Evolutionary conservation across 139 green algal genomes (phyloP), one percentile per base, ranked within the genome.

Genomic region (Tetradesmus lagerheimii): DNA sequence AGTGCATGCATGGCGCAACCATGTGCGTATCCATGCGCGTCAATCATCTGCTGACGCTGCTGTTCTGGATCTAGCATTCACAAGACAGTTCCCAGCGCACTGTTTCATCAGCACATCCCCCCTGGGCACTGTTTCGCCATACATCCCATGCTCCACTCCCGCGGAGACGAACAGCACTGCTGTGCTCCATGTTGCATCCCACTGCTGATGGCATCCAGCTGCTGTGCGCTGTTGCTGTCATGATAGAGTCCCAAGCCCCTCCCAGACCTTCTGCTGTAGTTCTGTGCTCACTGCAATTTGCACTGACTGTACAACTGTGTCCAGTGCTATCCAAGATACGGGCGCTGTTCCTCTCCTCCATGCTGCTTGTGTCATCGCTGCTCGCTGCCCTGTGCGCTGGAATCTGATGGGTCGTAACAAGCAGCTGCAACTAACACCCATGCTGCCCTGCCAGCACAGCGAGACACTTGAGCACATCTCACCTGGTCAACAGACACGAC

Each of bases 401-500:
- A 57, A 18, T 35, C 38, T 57, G 37, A 34, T 14, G 4, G 76
- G 12, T 14, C n/a, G 25, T 27, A 3, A 41, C 11, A n/a, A 41
- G n/a, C 14, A 23, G 18, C 67, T 27, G 67, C 67, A 37, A 4
- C 14, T 16, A 39, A n/a, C 12, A 20, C 67, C 67, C 25, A 78
- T 78, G 67, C n/a, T 78, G 31, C 29, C 67, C n/a, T 23, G 31
- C n/a, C 67, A 37, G 9, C n/a, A 25, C 31, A 23, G 67, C 31
- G 8, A 23, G 67, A n/a, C n/a, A 78, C 1, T 29, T 31, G 23
- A n/a, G 37, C 41, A 50, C 67, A 37, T 84, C 92, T 77, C 91
- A 97, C 95, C 96, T 99, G 97, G 94, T 99, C 98, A 34, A 99
- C 98, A 64, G 97, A 98, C 34, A 99, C 97, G 8, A 99, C 98